A percentile compares a stretch with the other conserved stretches of the same genome.
Conservation (phyloP, 2,329 filamentous ascomycete species). For the Fusarium metavorans region DNA sequence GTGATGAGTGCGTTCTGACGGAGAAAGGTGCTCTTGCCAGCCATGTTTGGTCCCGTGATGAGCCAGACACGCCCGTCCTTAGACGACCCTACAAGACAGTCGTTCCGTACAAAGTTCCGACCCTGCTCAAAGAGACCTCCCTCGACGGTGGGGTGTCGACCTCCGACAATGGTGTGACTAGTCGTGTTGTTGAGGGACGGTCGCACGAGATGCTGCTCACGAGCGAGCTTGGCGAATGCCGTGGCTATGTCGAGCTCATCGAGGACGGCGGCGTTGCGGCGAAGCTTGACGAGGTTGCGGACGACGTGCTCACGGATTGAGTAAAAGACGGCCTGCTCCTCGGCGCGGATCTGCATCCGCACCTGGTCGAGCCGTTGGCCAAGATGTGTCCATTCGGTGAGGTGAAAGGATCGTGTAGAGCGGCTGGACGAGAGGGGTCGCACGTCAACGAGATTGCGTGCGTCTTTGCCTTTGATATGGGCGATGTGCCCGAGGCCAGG, state of each 20-base stretch:
- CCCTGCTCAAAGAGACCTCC: conserved; percentile 83
- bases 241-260: conserved; percentile 94
- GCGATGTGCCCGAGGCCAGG: conserved; percentile 90
- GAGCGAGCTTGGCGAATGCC: conserved; percentile 84
- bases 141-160: conserved; percentile 93
- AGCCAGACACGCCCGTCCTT: conserved; percentile 74
- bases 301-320: conserved; percentile 82
- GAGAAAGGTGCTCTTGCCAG: conserved; percentile 94
- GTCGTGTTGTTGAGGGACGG: conserved; percentile 76
- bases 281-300: conserved; percentile 83
- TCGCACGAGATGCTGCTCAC: conserved; percentile 78
- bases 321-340: conserved; percentile 86
- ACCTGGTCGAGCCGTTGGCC: conserved; percentile 83
- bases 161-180: conserved; percentile 82
- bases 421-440: conserved; percentile 79
- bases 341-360: conserved; percentile 81
- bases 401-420: conserved; percentile 85
- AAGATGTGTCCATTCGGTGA: conserved; percentile 85
- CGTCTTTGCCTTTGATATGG: conserved; percentile 87
- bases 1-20: conserved; percentile 96
- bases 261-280: conserved; percentile 89
- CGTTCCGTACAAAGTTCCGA: conserved; percentile 84
- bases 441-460: conserved; percentile 52
- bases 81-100: conserved; percentile 81
- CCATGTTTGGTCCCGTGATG: conserved; percentile 95